Evolutionary conservation across 805 yeast species (phyloP), one percentile per base, ranked within the genome.

Genomic region (Ogataea methylovora): DNA sequence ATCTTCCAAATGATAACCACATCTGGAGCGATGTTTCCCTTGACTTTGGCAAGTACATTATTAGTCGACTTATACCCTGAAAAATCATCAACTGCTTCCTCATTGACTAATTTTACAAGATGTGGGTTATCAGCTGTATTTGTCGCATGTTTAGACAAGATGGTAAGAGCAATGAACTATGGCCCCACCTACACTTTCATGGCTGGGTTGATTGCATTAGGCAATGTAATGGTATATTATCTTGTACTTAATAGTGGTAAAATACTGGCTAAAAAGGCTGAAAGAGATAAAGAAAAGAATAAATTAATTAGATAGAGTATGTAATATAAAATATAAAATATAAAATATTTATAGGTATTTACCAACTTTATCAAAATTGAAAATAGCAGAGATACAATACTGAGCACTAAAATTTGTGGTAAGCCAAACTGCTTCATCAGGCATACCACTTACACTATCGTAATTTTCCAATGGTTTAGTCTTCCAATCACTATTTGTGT

Each of bases 181-280:
- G 95, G 95, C 2, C 92, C 95, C 13, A 71, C 84, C 1, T 84
- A 77, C 48, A 78, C 94, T 0, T 63, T 86, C n/a, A 56, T 84
- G 66, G 77, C 79, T 2, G 78, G 66, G 0, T 34, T 79, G n/a
- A 34, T 42, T 5, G n/a, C 44, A 1, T 10, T 45, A 2, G 43
- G 44, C 8, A 37, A 33, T 8, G 18, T 28, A 1, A 15, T 46
- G 29, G 36, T 49, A 10, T 32, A 42, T 14, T 28, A 39, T 16
- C 28, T 53, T 24, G 32, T 50, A 23, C 27, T 27, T 7, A 39
- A 32, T 2, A 51, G 58, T n/a, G n/a, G n/a, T n/a, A n/a, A n/a
- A n/a, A n/a, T n/a, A n/a, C n/a, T n/a, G n/a, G n/a, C n/a, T n/a
- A n/a, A n/a, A n/a, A 20, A 9, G 6, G 22, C 6, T 12, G 17